Evolutionary conservation across 1,284 basidiomycete species (phyloP).

Genomic region (Trametes versicolor): DNA sequence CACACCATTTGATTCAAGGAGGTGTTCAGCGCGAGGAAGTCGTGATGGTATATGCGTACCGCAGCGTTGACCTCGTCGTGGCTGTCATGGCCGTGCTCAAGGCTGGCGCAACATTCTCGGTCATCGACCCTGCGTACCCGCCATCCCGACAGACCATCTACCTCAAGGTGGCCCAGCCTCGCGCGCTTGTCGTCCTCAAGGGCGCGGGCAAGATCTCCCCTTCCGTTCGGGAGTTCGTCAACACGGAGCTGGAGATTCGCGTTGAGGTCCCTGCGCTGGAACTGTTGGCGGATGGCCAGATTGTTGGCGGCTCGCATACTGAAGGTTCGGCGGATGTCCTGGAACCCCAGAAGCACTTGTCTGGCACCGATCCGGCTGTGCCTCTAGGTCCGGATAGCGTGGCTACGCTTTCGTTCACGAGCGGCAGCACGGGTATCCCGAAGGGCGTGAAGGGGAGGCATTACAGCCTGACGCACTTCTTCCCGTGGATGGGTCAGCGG

Average conservation of each 20-base stretch:
- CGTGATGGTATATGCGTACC: constrained; percentile 98
- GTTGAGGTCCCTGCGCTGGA: constrained; percentile 93
- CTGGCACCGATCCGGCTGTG: constrained; percentile 81
- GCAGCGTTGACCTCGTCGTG: constrained; percentile 96
- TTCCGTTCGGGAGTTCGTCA: constrained; percentile 88
- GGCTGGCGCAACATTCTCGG: constrained; percentile 97
- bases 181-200: constrained; percentile 93
- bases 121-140: constrained; percentile 99
- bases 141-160: constrained; percentile 96
- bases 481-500: constrained; percentile 98
- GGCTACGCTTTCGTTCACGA: constrained; percentile 97
- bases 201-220: constrained; percentile 89
- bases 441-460: constrained; percentile 98
- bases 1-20: constrained; percentile 88
- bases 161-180: constrained; percentile 92
- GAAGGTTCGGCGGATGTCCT: constrained; percentile 62
- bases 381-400: constrained; percentile 94
- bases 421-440: constrained; percentile 97
- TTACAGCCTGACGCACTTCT: constrained; percentile 98
- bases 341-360: constrained; percentile 58
- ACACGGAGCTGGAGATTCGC: constrained; percentile 86
- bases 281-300: constrained; percentile 67
- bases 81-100: constrained; percentile 98
- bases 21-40: constrained; percentile 96
- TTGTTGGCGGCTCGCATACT: constrained; percentile 60